Base-by-base conservation (phyloP, 1,284 basidiomycete genomes). In the Heliocybe sulcata region DNA sequence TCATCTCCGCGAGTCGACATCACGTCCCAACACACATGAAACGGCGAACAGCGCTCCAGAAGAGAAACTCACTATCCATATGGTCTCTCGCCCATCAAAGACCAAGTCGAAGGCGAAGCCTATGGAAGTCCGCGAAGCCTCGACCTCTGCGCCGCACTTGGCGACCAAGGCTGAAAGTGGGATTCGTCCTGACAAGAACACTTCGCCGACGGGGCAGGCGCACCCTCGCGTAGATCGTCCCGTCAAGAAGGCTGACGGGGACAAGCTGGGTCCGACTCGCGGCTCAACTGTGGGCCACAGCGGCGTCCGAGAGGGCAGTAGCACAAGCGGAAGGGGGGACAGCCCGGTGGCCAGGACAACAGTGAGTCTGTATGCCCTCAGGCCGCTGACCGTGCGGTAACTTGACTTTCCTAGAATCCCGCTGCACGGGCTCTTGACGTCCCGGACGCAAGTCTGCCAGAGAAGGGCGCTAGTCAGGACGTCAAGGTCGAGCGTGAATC, bases 1-100 rank as follows among this genome's bases (percentile, higher is more conserved):
- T 58, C 48, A 65, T 65, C 58, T 60, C 52, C 53, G 60, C 66
- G 47, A 49, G 6, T 26, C 25, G 20, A 49, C 47, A 14, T 22
- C 70, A 22, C 63, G 71, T 54, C 62, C 29, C 69, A 75, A 42
- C 61, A 72, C n/a, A 74, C 74, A 12, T 72, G 74, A 60, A 68
- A 64, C 57, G 48, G 57, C 20, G 16, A 14, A 16, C 14, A 11
- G 19, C 52, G 38, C 38, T 6, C 16, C 19, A n/a, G 12, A n/a
- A 20, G 38, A 42, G 38, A 16, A 42, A 20, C 38, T 20, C 38
- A n/a, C 38, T n/a, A 42, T n/a, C 6, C 38, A 42, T 20, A 20
- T 16, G 8, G 16, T 42, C 8, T 42, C 38, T 42, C 38, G 38
- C 38, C 38, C 38, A n/a, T 42, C 38, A 42, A 42, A 42, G 38